A percentile compares a stretch with the other conserved stretches of the same genome.
These are phyloP conservation scores for Arthrocladium fulminans DNA, from an alignment of 2,329 filamentous ascomycete genomes.

Conservation along the genomic window DNA sequence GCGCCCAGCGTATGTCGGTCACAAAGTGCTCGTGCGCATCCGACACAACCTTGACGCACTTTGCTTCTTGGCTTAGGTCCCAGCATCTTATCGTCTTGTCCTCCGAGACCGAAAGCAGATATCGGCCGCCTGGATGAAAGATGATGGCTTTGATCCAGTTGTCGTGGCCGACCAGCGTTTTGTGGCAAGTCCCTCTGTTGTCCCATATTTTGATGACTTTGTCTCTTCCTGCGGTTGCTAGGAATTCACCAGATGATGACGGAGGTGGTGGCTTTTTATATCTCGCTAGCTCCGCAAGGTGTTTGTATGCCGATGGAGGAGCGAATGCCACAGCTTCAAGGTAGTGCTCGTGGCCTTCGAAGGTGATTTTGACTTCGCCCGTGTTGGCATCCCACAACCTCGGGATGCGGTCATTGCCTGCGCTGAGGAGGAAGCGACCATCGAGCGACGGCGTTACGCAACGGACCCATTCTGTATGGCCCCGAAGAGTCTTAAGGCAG, in stretches of 20 bases:
- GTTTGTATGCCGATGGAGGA: conserved; percentile 65
- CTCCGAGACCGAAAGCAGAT: conserved; percentile 74
- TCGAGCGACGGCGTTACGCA: conserved; percentile 76
- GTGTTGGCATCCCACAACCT: conserved; percentile 76
- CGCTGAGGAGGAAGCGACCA: conserved; percentile 72
- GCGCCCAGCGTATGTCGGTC: conserved; percentile 80
- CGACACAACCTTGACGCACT: conserved; percentile 72
- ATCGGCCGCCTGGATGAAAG: conserved; percentile 89
- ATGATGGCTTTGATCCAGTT: conserved; percentile 84
- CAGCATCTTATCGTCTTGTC: conserved; percentile 91
- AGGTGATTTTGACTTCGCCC: conserved; percentile 65
- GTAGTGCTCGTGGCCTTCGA: conserved; percentile 78
- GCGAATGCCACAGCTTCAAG: conserved; percentile 83
- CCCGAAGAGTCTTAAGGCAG: conserved; percentile 79
- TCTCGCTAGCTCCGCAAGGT: conserved; percentile 68
- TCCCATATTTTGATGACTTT: conserved; percentile 91
- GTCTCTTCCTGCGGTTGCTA: conserved; percentile 81
- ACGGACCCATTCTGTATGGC: conserved; percentile 85
- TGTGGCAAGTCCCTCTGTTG: conserved; percentile 71
- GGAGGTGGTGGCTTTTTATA: conserved; percentile 71
- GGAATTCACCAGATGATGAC: conserved; percentile 70
- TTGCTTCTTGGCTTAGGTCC: conserved; percentile 84
- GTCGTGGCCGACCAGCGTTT: conserved; percentile 77
- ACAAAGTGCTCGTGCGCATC: conserved; percentile 79
- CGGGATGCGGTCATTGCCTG: conserved; percentile 71